These are phyloP conservation scores for Cucurbita moschata DNA, from an alignment of 306 rosid genomes.

Conservation along the genomic window DNA sequence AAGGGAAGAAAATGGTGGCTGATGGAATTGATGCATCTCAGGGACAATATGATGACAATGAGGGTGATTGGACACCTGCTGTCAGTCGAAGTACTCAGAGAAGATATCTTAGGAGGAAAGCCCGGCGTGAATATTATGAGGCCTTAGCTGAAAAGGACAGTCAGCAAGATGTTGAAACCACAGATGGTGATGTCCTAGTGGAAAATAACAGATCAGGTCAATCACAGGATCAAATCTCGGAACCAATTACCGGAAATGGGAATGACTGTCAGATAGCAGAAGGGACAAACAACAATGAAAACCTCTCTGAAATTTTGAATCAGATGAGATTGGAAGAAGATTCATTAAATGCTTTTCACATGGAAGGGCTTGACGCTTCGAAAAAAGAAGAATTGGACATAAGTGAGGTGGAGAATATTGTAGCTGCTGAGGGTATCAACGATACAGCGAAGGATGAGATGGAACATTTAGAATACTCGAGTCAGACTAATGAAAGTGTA, in stretches of 20 bases:
- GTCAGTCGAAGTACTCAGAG: conserved; percentile 85
- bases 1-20: conserved; percentile 62
- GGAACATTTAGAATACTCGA: conserved; percentile 36
- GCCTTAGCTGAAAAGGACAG: conserved; percentile 31
- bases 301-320: conserved; percentile 28
- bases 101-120: conserved; percentile 65
- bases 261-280: conserved; percentile 15
- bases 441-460: conserved; percentile 19
- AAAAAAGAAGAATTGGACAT: conserved; percentile 9
- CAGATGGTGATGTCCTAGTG: conserved; percentile 12
- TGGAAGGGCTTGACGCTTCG: conserved; percentile 9
- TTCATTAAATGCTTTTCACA: conserved; percentile 22
- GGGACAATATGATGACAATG: conserved; percentile 47
- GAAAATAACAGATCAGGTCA: conserved; percentile 20
- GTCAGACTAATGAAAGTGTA: conserved; percentile 40
- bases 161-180: conserved; percentile 23
- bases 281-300: conserved; percentile 26
- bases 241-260: conserved; percentile 13
- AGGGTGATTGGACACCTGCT: conserved; percentile 78
- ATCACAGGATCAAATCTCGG: conserved; percentile 12
- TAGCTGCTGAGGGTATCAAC: conserved; percentile 5
- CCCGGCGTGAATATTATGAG: conserved; percentile 43
- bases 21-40: conserved; percentile 74
- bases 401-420: conserved; percentile 5
- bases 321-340: conserved; percentile 42